Percentiles rank a stretch among this genome's conserved stretches.
phyloP scores from a whole-genome alignment of 257 asterid genomes.

The Solanum tarijense region DNA sequence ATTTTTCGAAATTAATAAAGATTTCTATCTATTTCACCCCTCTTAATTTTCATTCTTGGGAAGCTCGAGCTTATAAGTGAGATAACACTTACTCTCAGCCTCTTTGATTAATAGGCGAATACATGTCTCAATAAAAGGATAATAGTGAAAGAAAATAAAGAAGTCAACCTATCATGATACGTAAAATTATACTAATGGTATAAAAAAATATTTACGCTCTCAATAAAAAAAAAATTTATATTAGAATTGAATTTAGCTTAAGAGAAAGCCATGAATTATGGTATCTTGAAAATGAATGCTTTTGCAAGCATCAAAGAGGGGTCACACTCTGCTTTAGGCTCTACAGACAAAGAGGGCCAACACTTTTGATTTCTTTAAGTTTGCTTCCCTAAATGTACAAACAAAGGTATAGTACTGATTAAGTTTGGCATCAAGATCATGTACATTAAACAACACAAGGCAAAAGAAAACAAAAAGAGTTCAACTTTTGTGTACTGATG shows the following conservation, averaged over 20 bases:
- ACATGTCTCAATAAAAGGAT: background rate
- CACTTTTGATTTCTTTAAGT: constrained; percentile 23
- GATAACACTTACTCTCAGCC: background rate
- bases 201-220: background rate
- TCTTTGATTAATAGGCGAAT: background rate
- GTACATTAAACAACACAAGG: constrained; percentile 6
- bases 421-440: constrained; percentile 45
- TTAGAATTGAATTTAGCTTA: background rate
- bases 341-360: constrained; percentile 44
- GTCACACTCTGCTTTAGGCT: constrained; percentile 12
- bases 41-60: background rate
- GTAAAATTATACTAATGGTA: background rate
- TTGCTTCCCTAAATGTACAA: constrained; percentile 20
- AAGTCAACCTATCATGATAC: background rate
- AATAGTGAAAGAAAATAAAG: background rate
- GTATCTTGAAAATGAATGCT: constrained; percentile 18
- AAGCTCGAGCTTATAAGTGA: background rate
- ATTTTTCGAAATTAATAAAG: background rate
- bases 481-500: background rate
- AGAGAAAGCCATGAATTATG: constrained; percentile 2
- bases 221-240: too few species aligned
- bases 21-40: background rate
- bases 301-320: constrained; percentile 14
- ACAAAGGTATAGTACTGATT: constrained; percentile 53
- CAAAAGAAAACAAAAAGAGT: background rate